Conservation (phyloP, 257 asterid species). For the Plantago ovata region DNA sequence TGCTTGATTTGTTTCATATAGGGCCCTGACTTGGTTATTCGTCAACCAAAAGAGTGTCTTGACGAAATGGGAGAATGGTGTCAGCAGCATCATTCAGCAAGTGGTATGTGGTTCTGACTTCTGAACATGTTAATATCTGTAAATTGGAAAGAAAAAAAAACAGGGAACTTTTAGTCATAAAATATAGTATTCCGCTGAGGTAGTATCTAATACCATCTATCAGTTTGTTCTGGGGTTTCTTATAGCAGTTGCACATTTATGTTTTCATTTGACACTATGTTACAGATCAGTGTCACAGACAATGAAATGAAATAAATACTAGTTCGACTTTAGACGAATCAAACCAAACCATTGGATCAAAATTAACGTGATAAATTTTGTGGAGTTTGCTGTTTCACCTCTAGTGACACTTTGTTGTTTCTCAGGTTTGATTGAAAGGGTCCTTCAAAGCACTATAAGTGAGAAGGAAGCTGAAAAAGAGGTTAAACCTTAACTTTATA, state of each 20-base stretch:
- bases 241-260: background rate
- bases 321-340: slow-evolving; percentile 1
- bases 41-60: slow-evolving; percentile 75
- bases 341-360: no score
- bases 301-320: slow-evolving; percentile 11
- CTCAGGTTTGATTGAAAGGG: slow-evolving; percentile 83
- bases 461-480: slow-evolving; percentile 87
- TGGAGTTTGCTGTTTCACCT: slow-evolving; percentile 12
- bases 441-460: slow-evolving; percentile 65
- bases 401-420: slow-evolving; percentile 23
- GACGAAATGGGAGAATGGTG: slow-evolving; percentile 98
- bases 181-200: background rate
- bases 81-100: slow-evolving; percentile 77
- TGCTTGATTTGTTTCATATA: slow-evolving; percentile 22
- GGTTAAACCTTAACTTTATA: slow-evolving; percentile 38
- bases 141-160: no score
- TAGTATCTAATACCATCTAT: no score
- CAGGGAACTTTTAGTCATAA: slow-evolving; percentile 10
- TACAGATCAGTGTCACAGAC: slow-evolving; percentile 1
- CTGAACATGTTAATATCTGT: slow-evolving; percentile 4
- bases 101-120: slow-evolving; percentile 55
- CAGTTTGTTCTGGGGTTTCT: background rate
- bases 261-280: slow-evolving; percentile 10
- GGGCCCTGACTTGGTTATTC: slow-evolving; percentile 95
- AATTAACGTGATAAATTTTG: background rate